Percentiles rank a stretch among this genome's conserved stretches.
Evolutionary conservation across 352 stramenopile species (phyloP).

Genomic region (Pythium brachiatum): DNA sequence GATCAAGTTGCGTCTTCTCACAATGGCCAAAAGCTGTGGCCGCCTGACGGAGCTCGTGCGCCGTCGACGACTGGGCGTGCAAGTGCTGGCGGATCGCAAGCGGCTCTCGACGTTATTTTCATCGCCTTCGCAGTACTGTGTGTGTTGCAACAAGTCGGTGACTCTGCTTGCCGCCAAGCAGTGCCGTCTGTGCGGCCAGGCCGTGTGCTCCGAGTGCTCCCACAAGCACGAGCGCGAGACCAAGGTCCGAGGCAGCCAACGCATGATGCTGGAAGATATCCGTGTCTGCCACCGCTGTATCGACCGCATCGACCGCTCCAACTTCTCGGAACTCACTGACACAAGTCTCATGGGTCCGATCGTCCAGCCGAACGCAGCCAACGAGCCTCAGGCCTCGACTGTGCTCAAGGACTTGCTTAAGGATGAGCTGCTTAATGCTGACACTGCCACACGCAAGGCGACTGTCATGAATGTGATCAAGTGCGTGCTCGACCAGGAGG

Average conservation of each 20-base stretch:
- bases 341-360: constrained; percentile 20
- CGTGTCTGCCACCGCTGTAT: constrained; percentile 59
- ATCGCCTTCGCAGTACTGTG: constrained; percentile 41
- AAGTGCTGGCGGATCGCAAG: too few relatives aligned
- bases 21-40: constrained; percentile 19
- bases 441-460: constrained; percentile 28
- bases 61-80: constrained; percentile 53
- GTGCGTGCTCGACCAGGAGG: constrained; percentile 41
- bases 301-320: constrained; percentile 44
- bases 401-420: constrained; percentile 39
- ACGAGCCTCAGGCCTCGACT: constrained; percentile 19
- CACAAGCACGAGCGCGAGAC: constrained; percentile 31
- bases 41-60: constrained; percentile 48
- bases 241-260: constrained; percentile 9
- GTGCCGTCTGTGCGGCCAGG: constrained; percentile 59
- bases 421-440: constrained; percentile 31
- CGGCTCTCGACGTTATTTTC: constrained; percentile 33
- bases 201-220: constrained; percentile 52
- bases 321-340: constrained; percentile 38
- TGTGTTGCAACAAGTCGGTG: constrained; percentile 58
- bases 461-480: constrained; percentile 47
- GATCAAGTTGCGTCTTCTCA: constrained; percentile 19
- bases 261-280: constrained; percentile 29
- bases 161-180: constrained; percentile 37
- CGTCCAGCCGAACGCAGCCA: constrained; percentile 29